Evolutionary conservation across 495 filamentous ascomycete genomes (phyloP).

Genomic region (Aspergillus conjunctus): DNA sequence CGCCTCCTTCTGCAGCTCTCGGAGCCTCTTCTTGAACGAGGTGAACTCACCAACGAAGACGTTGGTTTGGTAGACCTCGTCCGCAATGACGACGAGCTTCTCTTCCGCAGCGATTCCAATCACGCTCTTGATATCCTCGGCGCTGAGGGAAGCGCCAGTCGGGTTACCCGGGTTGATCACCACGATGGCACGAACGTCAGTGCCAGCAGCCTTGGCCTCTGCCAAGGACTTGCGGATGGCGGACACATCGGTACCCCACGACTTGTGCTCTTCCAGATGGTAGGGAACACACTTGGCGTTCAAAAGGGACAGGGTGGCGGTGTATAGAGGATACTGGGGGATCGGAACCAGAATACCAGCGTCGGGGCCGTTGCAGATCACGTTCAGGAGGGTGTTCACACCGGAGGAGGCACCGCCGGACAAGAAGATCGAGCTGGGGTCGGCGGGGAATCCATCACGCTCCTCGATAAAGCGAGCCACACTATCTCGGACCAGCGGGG

Average conservation of each 20-base stretch:
- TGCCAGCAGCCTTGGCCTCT: conserved; percentile 71
- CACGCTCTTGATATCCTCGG: conserved; percentile 77
- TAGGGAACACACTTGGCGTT: conserved; percentile 90
- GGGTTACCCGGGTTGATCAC: conserved; percentile 99
- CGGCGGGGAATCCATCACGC: conserved; percentile 84
- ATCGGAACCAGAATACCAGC: conserved; percentile 92
- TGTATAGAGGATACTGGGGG: conserved; percentile 97
- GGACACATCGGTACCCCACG: conserved; percentile 83
- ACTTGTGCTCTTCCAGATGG: conserved; percentile 79
- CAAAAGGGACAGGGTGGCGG: conserved; percentile 83
- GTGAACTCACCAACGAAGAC: conserved; percentile 91
- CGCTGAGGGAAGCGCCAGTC: conserved; percentile 80
- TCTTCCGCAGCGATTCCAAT: conserved; percentile 83
- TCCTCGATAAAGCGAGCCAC: conserved; percentile 90
- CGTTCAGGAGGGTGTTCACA: conserved; percentile 86
- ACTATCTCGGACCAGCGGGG: conserved; percentile 78
- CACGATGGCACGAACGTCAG: conserved; percentile 86
- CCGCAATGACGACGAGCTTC: conserved; percentile 85
- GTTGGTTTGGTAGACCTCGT: conserved; percentile 99
- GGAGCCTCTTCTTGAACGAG: conserved; percentile 89
- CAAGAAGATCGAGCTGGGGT: conserved; percentile 79
- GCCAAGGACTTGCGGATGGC: conserved; percentile 70
- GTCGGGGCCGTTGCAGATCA: conserved; percentile 78
- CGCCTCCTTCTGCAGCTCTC: conserved; percentile 74
- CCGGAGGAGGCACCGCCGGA: conserved; percentile 90